A percentile compares a stretch with the other conserved stretches of the same genome.
These are phyloP conservation scores for Clonostachys rosea DNA, from an alignment of 2,329 filamentous ascomycete genomes.

Conservation along the genomic window DNA sequence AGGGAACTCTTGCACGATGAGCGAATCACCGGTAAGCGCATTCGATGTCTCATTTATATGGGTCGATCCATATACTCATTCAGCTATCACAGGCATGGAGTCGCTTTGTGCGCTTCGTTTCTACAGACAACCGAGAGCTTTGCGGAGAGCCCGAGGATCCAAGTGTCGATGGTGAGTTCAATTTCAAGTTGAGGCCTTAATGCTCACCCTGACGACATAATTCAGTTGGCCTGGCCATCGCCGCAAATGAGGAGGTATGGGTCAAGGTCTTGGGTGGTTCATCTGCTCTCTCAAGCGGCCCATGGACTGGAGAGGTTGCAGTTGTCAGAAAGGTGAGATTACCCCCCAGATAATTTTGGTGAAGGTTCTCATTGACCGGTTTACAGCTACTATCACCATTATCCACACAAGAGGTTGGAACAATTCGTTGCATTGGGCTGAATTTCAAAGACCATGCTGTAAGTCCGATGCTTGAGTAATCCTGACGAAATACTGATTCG, in stretches of 20 bases:
- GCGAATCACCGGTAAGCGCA: background rate
- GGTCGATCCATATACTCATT: too few species aligned
- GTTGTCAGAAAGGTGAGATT: slow-evolving; percentile 7
- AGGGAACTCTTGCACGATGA: background rate
- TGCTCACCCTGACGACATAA: background rate
- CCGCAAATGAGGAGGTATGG: slow-evolving; percentile 5
- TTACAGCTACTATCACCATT: slow-evolving; percentile 6
- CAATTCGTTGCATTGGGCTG: slow-evolving; percentile 39
- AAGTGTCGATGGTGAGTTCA: slow-evolving; percentile 9
- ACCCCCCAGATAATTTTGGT: background rate
- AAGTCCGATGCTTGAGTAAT: slow-evolving; percentile 6
- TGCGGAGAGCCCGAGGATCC: slow-evolving; percentile 14
- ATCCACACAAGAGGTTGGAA: slow-evolving; percentile 4
- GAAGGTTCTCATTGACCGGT: background rate
- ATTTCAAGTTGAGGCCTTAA: background rate
- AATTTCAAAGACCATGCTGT: slow-evolving; percentile 31
- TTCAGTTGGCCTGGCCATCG: slow-evolving; percentile 12
- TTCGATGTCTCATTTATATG: background rate
- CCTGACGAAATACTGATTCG: slow-evolving; percentile 7
- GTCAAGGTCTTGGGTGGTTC: slow-evolving; percentile 10
- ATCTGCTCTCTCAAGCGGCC: slow-evolving; percentile 17
- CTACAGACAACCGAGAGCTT: slow-evolving; percentile 13
- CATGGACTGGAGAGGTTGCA: slow-evolving; percentile 19
- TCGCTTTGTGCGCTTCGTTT: slow-evolving; percentile 14
- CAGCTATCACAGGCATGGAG: slow-evolving; percentile 8